Conservation (phyloP, 352 stramenopile genomes). For the Globisporangium camurandrum region DNA sequence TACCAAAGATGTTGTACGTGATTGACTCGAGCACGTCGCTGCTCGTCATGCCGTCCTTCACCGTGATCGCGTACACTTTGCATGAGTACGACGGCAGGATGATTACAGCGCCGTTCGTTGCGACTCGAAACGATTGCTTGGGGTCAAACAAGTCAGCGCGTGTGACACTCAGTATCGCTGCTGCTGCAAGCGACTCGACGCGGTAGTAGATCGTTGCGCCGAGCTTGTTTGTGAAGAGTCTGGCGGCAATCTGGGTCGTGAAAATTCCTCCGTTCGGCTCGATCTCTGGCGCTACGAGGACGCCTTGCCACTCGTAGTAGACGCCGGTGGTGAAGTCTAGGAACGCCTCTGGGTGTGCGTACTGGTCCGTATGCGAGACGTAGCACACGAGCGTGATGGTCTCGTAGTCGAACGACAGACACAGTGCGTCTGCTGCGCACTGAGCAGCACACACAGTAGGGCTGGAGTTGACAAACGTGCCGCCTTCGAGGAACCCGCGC, state of each 20-base stretch:
- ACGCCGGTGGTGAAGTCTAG: constrained; percentile 53
- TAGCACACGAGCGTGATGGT: constrained; percentile 51
- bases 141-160: constrained; percentile 20
- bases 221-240: constrained; percentile 46
- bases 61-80: constrained; percentile 45
- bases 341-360: constrained; percentile 52
- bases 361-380: constrained; percentile 65
- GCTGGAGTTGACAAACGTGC: constrained; percentile 27
- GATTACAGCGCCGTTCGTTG: constrained; percentile 36
- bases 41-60: constrained; percentile 52
- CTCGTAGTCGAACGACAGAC: constrained; percentile 73
- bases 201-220: constrained; percentile 54
- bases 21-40: constrained; percentile 43
- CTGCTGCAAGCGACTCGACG: constrained; percentile 16
- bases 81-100: constrained; percentile 49
- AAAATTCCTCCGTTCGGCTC: constrained; percentile 52
- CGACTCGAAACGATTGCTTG: constrained; percentile 18
- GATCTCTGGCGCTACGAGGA: constrained; percentile 33
- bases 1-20: constrained; percentile 56
- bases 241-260: constrained; percentile 43
- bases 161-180: constrained; percentile 6
- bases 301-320: constrained; percentile 76
- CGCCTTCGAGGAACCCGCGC: constrained; percentile 52
- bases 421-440: constrained; percentile 40
- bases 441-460: constrained; percentile 28